A percentile compares a stretch with the other conserved stretches of the same genome.
phyloP scores from a whole-genome alignment of 257 asterid genomes.

The Penstemon barbatus region DNA sequence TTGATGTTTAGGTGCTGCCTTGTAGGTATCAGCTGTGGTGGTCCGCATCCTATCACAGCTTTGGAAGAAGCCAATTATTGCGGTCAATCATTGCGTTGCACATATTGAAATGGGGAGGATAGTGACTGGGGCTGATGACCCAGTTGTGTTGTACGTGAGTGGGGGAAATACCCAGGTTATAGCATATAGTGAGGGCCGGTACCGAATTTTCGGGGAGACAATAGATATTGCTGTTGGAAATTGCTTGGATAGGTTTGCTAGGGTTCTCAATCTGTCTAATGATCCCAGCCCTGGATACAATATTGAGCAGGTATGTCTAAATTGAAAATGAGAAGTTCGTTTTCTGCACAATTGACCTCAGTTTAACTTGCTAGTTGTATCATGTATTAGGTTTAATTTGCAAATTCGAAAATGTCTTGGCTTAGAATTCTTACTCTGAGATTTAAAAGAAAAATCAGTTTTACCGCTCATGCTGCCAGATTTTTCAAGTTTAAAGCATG shows the following conservation, averaged over 20 bases:
- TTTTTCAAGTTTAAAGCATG: no score
- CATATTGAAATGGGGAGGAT: constrained; percentile 95
- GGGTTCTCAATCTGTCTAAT: constrained; percentile 87
- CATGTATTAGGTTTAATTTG: background rate
- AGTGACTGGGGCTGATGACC: constrained; percentile 92
- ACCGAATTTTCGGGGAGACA: constrained; percentile 90
- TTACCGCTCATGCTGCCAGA: no score
- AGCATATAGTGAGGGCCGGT: constrained; percentile 90
- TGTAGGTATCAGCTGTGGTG: constrained; percentile 83
- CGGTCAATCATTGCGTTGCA: constrained; percentile 92
- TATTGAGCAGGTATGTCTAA: constrained; percentile 74
- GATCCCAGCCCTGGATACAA: constrained; percentile 99
- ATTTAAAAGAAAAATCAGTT: no score
- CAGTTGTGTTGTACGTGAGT: constrained; percentile 88
- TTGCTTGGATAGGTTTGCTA: constrained; percentile 97
- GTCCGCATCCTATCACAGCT: constrained; percentile 82
- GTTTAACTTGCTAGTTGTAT: background rate
- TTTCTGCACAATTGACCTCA: background rate
- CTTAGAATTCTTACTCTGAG: background rate
- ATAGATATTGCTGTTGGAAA: constrained; percentile 94
- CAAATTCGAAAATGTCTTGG: background rate
- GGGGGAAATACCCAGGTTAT: constrained; percentile 98
- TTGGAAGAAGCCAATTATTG: constrained; percentile 92
- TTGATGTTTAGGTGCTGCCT: constrained; percentile 14
- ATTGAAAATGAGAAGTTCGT: constrained; percentile 9